These are phyloP conservation scores for Aspergillus ruber DNA, from an alignment of 2,329 filamentous ascomycete species.

Conservation along the genomic window DNA sequence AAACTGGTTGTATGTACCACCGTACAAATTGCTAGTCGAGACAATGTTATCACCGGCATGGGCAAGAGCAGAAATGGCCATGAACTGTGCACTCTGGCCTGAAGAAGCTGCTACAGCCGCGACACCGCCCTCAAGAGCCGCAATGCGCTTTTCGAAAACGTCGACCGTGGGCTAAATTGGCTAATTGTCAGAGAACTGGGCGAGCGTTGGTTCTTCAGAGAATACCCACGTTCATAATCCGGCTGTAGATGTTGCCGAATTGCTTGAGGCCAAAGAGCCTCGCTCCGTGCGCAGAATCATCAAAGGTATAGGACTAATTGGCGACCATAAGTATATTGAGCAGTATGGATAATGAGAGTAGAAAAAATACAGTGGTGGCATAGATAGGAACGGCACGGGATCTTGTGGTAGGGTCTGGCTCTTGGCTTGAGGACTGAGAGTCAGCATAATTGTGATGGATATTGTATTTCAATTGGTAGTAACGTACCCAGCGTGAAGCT, in stretches of 20 bases:
- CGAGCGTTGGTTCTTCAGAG: not conserved
- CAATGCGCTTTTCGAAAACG: constrained; percentile 93
- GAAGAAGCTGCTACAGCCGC: constrained; percentile 79
- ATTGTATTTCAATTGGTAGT: not conserved
- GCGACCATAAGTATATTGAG: not conserved
- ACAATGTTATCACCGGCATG: constrained; percentile 89
- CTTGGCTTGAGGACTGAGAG: constrained; percentile 52
- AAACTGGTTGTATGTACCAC: constrained; percentile 95
- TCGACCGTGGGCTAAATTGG: constrained; percentile 70
- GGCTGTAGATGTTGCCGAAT: constrained; percentile 95
- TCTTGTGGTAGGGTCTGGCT: constrained; percentile 74
- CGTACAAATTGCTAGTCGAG: constrained; percentile 83
- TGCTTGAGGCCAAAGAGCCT: constrained; percentile 95
- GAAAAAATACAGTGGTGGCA: constrained; percentile 62
- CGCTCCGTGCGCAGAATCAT: constrained; percentile 92
- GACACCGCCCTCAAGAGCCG: constrained; percentile 88
- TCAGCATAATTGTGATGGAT: constrained; percentile 3
- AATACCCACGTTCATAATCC: constrained; percentile 76
- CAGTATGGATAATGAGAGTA: not conserved
- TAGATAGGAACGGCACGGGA: constrained; percentile 93
- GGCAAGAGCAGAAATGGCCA: constrained; percentile 77
- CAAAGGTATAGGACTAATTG: constrained; percentile 74
- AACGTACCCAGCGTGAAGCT: constrained; percentile 73
- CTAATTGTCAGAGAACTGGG: not conserved
- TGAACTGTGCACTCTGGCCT: constrained; percentile 88